A percentile compares a stretch with the other conserved stretches of the same genome.
phyloP scores from a whole-genome alignment of 495 filamentous ascomycete genomes.

The Daldinia decipiens region DNA sequence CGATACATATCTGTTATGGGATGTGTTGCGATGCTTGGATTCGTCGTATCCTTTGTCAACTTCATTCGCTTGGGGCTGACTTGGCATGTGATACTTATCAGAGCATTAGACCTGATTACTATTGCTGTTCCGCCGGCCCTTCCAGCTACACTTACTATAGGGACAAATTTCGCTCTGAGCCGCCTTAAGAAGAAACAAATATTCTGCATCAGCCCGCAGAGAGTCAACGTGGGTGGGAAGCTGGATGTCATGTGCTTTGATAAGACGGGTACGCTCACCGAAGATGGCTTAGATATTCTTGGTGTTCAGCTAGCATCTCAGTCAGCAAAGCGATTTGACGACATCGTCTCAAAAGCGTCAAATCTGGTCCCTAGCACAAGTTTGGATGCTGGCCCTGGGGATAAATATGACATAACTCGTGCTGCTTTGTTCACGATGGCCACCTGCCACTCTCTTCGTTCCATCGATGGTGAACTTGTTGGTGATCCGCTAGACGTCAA shows the following conservation, averaged over 20 bases:
- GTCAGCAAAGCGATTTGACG: conserved; percentile 64
- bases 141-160: conserved; percentile 96
- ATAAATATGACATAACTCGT: conserved; percentile 71
- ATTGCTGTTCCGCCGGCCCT: conserved; percentile 97
- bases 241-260: conserved; percentile 97
- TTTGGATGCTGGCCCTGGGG: conserved; percentile 64
- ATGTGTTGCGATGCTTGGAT: conserved; percentile 85
- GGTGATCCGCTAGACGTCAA: conserved; percentile 97
- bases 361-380: conserved; percentile 64
- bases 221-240: conserved; percentile 95
- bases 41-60: conserved; percentile 90
- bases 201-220: conserved; percentile 97
- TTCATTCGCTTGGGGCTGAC: conserved; percentile 84
- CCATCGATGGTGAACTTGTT: conserved; percentile 85
- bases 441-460: conserved; percentile 91
- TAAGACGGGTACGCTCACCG: conserved; percentile 97
- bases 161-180: conserved; percentile 92
- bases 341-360: conserved; percentile 58
- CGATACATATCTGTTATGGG: conserved; percentile 98
- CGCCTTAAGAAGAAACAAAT: conserved; percentile 88
- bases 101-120: conserved; percentile 94
- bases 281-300: conserved; percentile 95
- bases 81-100: conserved; percentile 89
- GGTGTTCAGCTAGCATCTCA: conserved; percentile 80
- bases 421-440: conserved; percentile 92